These are phyloP conservation scores for Adansonia grandidieri DNA, from an alignment of 441 rosid species.

Conservation along the genomic window DNA sequence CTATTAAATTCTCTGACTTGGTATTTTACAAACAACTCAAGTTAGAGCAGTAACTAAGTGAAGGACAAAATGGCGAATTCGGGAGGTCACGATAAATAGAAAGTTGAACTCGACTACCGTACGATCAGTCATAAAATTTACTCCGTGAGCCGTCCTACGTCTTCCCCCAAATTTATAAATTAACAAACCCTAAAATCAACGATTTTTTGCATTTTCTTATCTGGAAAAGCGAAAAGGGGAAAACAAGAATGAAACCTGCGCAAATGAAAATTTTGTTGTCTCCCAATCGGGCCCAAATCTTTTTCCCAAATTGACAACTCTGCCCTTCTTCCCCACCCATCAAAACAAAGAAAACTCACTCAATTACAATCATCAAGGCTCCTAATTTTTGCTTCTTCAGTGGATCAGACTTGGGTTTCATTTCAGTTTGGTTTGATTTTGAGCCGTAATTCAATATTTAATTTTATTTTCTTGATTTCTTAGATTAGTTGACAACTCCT, in stretches of 20 bases:
- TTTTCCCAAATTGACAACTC: constrained; percentile 16
- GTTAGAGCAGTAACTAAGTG: no score
- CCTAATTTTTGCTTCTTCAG: constrained; percentile 9
- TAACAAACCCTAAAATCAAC: constrained; percentile 36
- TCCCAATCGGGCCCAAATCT: constrained; percentile 13
- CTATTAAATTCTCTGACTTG: no score
- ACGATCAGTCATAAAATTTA: constrained; percentile 32
- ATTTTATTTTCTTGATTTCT: constrained; percentile 9
- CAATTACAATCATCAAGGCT: constrained; percentile 5
- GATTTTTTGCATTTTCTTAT: constrained; percentile 7
- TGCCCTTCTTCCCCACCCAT: constrained; percentile 6
- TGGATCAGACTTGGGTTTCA: constrained; percentile 33
- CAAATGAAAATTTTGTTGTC: background rate
- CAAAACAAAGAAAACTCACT: background rate
- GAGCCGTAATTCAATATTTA: constrained; percentile 36
- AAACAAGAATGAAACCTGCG: background rate
- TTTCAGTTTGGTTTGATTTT: constrained; percentile 9
- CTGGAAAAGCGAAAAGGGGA: background rate
- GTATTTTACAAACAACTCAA: no score
- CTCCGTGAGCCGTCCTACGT: constrained; percentile 30
- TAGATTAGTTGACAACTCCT: background rate
- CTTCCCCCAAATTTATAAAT: constrained; percentile 2
- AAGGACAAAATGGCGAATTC: constrained; percentile 29
- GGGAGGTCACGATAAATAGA: constrained; percentile 24
- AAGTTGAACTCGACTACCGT: constrained; percentile 25